These are phyloP conservation scores for Schizochytrium sp. DNA, from an alignment of 108 stramenopile genomes.

Conservation along the genomic window DNA sequence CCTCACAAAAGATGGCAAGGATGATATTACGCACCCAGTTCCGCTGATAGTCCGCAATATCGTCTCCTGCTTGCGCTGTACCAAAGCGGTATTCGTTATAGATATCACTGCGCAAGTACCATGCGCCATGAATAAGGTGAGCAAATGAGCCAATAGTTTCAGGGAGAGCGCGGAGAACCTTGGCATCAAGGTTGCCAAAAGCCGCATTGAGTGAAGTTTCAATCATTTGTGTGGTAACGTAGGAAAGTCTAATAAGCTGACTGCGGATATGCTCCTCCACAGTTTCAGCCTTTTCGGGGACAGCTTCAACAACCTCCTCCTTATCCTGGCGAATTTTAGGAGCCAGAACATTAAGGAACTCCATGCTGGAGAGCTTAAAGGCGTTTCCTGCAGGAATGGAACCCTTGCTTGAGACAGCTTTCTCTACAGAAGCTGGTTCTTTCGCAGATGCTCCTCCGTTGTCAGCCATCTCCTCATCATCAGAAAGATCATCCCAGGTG, in stretches of 20 bases:
- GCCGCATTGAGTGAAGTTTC: not conserved
- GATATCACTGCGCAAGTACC: constrained; percentile 41
- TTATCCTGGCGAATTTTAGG: not conserved
- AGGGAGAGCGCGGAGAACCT: not conserved
- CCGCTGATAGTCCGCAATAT: not conserved
- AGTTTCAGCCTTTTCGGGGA: not conserved
- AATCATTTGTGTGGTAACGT: constrained; percentile 1
- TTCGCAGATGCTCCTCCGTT: not conserved
- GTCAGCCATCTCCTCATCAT: not conserved
- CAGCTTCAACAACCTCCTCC: not conserved
- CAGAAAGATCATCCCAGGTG: not conserved
- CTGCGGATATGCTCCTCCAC: constrained; percentile 9
- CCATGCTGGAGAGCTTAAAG: constrained; percentile 1
- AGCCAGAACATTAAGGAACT: constrained; percentile 5
- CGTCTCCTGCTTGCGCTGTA: not conserved
- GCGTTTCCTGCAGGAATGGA: not conserved
- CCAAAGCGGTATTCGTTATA: constrained; percentile 25
- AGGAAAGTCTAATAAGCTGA: not conserved
- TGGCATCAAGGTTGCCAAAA: constrained; percentile 4
- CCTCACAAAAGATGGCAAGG: constrained; percentile 2
- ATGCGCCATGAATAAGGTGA: constrained; percentile 7
- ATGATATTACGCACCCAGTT: constrained; percentile 14
- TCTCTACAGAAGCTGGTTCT: not conserved
- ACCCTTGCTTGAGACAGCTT: not conserved
- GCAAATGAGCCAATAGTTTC: not conserved